Evolutionary conservation across 768 basidiomycete species (phyloP).

Genomic region (Tylopilus vinaceipallidus): DNA sequence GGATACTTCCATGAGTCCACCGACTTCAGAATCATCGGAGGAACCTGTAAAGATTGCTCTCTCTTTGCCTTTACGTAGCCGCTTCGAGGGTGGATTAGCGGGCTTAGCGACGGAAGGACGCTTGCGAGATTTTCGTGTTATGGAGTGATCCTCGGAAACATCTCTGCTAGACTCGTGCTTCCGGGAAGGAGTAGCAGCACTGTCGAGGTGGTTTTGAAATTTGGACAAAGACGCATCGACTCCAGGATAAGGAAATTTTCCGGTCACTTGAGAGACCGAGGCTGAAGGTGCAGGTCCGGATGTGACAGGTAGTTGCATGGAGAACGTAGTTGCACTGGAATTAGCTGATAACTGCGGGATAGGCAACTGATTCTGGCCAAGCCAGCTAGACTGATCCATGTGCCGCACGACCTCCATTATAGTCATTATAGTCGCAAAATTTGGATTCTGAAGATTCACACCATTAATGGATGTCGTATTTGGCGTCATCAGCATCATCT

Average conservation of each 20-base stretch:
- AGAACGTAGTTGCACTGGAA: neutral
- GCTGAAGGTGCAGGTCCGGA: constrained; percentile 2
- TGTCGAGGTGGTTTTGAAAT: constrained; percentile 3
- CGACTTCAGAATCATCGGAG: constrained; percentile 16
- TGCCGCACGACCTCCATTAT: constrained; percentile 33
- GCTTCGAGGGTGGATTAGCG: constrained; percentile 17
- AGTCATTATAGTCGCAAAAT: constrained; percentile 29
- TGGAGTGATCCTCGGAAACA: constrained; percentile 6
- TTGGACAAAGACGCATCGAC: neutral
- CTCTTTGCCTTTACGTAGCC: constrained; percentile 31
- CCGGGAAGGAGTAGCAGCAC: constrained; percentile 1
- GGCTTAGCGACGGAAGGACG: constrained; percentile 17
- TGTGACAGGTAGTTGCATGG: constrained; percentile 4
- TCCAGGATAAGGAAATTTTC: neutral
- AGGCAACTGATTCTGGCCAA: constrained; percentile 17
- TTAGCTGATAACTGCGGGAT: constrained; percentile 15
- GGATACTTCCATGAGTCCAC: constrained; percentile 13
- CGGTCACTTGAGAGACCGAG: neutral
- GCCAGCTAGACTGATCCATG: constrained; percentile 23
- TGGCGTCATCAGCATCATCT: constrained; percentile 12
- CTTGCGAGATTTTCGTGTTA: constrained; percentile 23
- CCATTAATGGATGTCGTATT: constrained; percentile 8
- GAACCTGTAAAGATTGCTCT: constrained; percentile 18
- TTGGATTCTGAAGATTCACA: constrained; percentile 15
- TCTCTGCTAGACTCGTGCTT: constrained; percentile 7